Base-by-base conservation (phyloP, 2,329 filamentous ascomycete genomes). In the Colletotrichum orbiculare region DNA sequence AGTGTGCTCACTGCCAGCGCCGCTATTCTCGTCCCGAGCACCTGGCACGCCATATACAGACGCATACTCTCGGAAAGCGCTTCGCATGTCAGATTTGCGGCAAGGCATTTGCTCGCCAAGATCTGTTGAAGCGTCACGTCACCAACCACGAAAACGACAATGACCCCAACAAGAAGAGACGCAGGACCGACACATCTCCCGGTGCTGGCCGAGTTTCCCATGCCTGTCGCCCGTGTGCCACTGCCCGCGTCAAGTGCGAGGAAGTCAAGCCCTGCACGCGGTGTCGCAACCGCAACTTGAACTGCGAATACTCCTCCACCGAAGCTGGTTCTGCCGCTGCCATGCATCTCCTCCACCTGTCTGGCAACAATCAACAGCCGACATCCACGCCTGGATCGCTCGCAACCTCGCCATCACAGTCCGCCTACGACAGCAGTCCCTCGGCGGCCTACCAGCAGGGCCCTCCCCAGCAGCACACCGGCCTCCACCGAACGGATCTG, bases 1-100 rank as follows among this genome's bases (percentile, higher is more conserved):
- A 84, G 56, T 86, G 83, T 64, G 81, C 81, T 54, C 81, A 85
- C 67, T 86, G 83, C 69, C 78, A 82, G 54, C 77, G 79, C 66
- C 77, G 82, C 15, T 86, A 86, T 69, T 84, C 82, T 42, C 79
- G 83, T 11, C 83, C 83, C 3, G 84, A 86, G 70, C 83, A 86
- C 69, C 80, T 86, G 10, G 83, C 84, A 58, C 76, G 82, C 34
- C 82, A 85, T 69, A 82, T 84, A 42, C 81, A 82, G 68, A 82
- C 81, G 3, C 82, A 85, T 68, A 84, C 82, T 3, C 75, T 84
- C 7, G 82, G 82, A 6, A 82, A 83, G 54, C 79, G 82, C 37
- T 85, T 85, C 69, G 71, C 76, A 15, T 84, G 82, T 68, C 75
- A 82, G 43, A 76, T 86, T 60, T 85, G 84, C 68, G 79, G 82